These are phyloP conservation scores for Flaveria robusta DNA, from an alignment of 129 eudicot species.

Conservation along the genomic window DNA sequence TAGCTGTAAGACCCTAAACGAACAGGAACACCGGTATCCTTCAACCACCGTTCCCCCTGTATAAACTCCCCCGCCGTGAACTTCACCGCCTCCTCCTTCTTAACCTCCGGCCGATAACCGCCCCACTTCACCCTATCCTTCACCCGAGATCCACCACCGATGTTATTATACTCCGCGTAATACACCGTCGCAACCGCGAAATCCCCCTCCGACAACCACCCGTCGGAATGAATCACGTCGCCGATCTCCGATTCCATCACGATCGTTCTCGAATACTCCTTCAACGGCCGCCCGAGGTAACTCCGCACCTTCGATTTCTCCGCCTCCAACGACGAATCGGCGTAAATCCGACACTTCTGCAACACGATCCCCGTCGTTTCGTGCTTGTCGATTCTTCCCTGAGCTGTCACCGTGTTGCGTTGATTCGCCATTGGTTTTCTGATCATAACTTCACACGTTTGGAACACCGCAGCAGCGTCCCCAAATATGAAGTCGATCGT, in stretches of 20 bases:
- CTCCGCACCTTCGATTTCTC: constrained; percentile 42
- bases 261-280: constrained; percentile 59
- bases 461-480: constrained; percentile 73
- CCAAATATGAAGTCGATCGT: constrained; percentile 76
- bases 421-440: constrained; percentile 70
- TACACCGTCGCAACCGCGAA: constrained; percentile 55
- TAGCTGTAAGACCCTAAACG: constrained; percentile 41
- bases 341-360: constrained; percentile 58
- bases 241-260: constrained; percentile 68
- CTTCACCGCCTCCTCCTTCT: constrained; percentile 49
- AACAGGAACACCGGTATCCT: constrained; percentile 43
- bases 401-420: constrained; percentile 66
- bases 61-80: constrained; percentile 56
- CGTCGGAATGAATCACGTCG: constrained; percentile 52
- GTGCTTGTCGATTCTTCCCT: constrained; percentile 59
- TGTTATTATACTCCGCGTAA: constrained; percentile 60
- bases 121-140: constrained; percentile 63
- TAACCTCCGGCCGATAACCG: constrained; percentile 46
- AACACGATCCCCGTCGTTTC: constrained; percentile 73
- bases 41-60: constrained; percentile 67
- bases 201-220: constrained; percentile 61
- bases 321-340: constrained; percentile 39
- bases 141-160: constrained; percentile 52
- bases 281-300: constrained; percentile 81
- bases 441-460: constrained; percentile 54